Conservation (phyloP, 345 rosid genomes). For the Gossypium longicalyx region DNA sequence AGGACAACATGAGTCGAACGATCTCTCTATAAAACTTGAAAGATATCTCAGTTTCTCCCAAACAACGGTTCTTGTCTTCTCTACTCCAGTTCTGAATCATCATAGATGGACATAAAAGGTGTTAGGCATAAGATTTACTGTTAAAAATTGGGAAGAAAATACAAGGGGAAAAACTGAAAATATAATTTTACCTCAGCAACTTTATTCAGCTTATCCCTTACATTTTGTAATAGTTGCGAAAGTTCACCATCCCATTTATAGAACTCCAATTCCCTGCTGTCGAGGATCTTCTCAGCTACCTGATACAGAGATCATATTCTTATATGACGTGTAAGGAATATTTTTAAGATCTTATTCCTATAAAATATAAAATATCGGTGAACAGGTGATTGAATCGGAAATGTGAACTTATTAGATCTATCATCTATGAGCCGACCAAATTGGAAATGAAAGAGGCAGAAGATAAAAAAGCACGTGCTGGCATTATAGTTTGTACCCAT, state of each 20-base stretch:
- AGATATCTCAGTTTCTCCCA: constrained; percentile 94
- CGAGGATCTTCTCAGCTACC: constrained; percentile 71
- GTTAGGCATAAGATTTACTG: neutral
- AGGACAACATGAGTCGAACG: constrained; percentile 69
- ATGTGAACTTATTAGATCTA: too few species aligned
- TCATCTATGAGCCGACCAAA: too few species aligned
- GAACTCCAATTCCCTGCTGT: constrained; percentile 63
- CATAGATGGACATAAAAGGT: neutral
- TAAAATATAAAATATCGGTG: too few species aligned
- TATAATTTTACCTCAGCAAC: constrained; percentile 63
- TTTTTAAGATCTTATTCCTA: too few species aligned
- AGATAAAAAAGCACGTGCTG: too few species aligned
- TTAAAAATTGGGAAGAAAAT: neutral
- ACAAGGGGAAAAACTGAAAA: neutral
- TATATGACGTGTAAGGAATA: too few species aligned
- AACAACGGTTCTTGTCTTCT: constrained; percentile 83
- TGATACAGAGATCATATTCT: constrained; percentile 13
- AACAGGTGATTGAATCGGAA: too few species aligned
- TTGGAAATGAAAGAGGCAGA: too few species aligned
- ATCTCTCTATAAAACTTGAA: constrained; percentile 84
- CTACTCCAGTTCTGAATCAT: constrained; percentile 70
- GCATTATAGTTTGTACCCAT: too few species aligned
- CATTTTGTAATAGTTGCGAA: constrained; percentile 65
- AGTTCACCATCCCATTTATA: constrained; percentile 94
- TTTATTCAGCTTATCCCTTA: constrained; percentile 70